Percentiles rank a stretch among this genome's conserved stretches.
These are phyloP conservation scores for Paratinospora sagittata DNA, from an alignment of 164 flowering plant species.

Conservation along the genomic window DNA sequence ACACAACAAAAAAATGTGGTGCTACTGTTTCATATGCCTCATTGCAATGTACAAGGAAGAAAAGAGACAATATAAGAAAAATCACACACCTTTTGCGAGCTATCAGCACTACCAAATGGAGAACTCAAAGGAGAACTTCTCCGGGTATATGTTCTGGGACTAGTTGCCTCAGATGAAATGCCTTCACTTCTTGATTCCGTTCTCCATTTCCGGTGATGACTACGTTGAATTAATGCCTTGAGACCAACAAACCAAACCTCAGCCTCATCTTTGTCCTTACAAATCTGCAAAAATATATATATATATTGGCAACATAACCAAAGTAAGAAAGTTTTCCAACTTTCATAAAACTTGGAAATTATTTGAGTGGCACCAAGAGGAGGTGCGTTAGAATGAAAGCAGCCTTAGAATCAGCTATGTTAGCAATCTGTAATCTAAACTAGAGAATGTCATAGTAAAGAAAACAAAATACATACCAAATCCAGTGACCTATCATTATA, in stretches of 20 bases:
- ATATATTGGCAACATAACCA: slow-evolving; percentile 5
- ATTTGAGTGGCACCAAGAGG: background rate
- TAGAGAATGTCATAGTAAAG: background rate
- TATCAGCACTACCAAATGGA: slow-evolving; percentile 78
- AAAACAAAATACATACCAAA: slow-evolving; percentile 45
- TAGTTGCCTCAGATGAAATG: slow-evolving; percentile 83
- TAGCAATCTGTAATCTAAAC: background rate
- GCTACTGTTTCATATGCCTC: background rate
- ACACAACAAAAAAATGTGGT: slow-evolving; percentile 4
- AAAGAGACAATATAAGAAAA: slow-evolving; percentile 4
- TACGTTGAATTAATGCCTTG: slow-evolving; percentile 83
- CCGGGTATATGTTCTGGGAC: slow-evolving; percentile 89
- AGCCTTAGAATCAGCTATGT: background rate
- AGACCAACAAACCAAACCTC: slow-evolving; percentile 98
- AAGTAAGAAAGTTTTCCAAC: slow-evolving; percentile 6
- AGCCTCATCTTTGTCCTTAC: slow-evolving; percentile 99
- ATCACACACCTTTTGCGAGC: slow-evolving; percentile 62
- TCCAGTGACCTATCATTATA: slow-evolving; percentile 84
- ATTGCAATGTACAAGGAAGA: background rate
- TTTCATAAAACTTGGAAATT: background rate
- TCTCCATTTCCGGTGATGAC: slow-evolving; percentile 83
- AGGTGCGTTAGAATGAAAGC: background rate
- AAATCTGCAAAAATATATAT: slow-evolving; percentile 65
- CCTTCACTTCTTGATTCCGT: slow-evolving; percentile 97
- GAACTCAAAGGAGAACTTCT: slow-evolving; percentile 94